Base-by-base conservation (phyloP, 2,329 filamentous ascomycete genomes). In the Coniochaeta ligniaria region DNA sequence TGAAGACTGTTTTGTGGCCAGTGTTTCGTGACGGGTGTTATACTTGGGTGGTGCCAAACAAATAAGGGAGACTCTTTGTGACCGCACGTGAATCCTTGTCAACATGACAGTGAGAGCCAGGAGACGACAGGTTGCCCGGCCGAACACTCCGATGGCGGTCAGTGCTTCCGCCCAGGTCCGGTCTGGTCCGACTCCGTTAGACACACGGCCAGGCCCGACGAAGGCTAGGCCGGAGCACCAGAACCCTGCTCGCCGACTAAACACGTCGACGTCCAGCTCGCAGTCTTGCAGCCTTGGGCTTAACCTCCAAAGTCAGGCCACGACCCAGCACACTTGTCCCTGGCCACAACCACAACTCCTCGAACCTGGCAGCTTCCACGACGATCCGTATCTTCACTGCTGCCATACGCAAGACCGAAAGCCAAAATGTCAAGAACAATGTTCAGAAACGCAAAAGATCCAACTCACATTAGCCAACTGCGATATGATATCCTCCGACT, bases 401-500 rank as follows among this genome's bases (percentile, higher is more conserved):
- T 9, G 6, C 20, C 43, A 47, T 2, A 47, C 8, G n/a, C 9
- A 22, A 14, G 35, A 14, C 35, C 38, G 41, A 60, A 58, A 59
- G 20, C 60, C 5, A 60, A 38, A 41, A 20, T 20, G 20, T 26
- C 43, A 31, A 31, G 11, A 17, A 31, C 22, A 22, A 31, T 4
- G 26, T 3, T 14, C 24, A 16, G 26, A 31, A 22, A 52, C n/a
- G 47, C 22, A 52, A 28, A n/a, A 11, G 12, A n/a, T n/a, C 2
- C 63, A 66, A 81, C 87, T 77, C 77, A 92, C 89, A 71, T 89
- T 92, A 59, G 90, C 91, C 64, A 96, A 80, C 66, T 92, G 84
- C 61, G 90, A 89, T 67, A 96, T 89, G 69, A 96, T 93, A 70
- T 96, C 92, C 66, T 92, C 90, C 6, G 90, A 96, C 70, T 92